Base-by-base conservation (phyloP, 2,329 filamentous ascomycete genomes). In the Mollisia scopiformis region DNA sequence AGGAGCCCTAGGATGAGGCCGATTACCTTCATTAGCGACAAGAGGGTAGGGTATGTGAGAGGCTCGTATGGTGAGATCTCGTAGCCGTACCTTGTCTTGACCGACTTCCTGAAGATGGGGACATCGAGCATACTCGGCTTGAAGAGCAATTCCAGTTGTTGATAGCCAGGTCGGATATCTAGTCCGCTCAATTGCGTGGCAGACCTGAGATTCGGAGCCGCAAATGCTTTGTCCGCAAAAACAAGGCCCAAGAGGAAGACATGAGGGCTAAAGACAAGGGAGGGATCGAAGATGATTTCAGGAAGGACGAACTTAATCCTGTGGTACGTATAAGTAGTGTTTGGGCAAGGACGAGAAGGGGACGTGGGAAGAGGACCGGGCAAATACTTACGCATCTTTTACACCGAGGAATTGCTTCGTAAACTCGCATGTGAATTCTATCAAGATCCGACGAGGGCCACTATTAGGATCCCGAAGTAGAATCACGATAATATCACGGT, bases 271-370 rank as follows among this genome's bases (percentile, higher is more conserved):
- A 78, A 70, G 10, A 76, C 64, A 14, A 79, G 66, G 6, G 67
- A 75, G 1, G 60, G 69, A 62, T 76, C 62, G 68, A 73, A 76
- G 43, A 79, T 71, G 46, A 73, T 74, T 62, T 77, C 67, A 6
- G 70, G 72, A 31, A 78, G 62, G 2, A 62, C 62, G 50, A 77
- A 77, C 6, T 57, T 73, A 57, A 33, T 49, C 3, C 41, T 47
- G 59, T 39, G 16, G 13, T 58, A n/a, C 39, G 37, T 49, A n/a
- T 46, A 56, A 62, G 57, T 51, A 16, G 57, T 19, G 28, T 62
- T 51, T 58, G n/a, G 23, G 21, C 33, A 35, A 49, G n/a, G 57
- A 52, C 43, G 43, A 57, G 35, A 30, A 41, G 53, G 43, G 41
- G 31, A 25, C 49, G 52, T 25, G 33, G 58, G 25, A 55, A 37